phyloP scores from a whole-genome alignment of 352 stramenopile genomes.

The Phytophthora ramorum region DNA sequence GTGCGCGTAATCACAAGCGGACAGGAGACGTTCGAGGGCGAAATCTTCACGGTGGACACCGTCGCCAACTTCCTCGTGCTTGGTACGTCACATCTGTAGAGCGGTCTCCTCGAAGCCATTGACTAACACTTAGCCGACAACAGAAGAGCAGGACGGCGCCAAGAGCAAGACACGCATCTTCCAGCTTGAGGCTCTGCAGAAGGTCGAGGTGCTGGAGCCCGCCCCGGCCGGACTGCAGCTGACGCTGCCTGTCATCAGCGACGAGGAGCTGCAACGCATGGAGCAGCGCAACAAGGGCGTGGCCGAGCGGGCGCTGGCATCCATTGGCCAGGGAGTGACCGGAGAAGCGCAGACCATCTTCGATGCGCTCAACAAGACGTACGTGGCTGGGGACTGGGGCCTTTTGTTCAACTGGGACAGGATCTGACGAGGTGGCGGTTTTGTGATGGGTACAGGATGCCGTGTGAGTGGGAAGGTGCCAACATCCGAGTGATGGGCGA shows the following conservation, averaged over 20 bases:
- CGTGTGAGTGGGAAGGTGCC: constrained; percentile 81
- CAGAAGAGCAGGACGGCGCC: constrained; percentile 65
- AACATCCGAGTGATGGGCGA: constrained; percentile 89
- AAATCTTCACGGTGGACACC: constrained; percentile 83
- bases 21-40: constrained; percentile 67
- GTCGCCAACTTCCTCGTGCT: constrained; percentile 85
- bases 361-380: constrained; percentile 91
- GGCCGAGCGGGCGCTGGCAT: constrained; percentile 75
- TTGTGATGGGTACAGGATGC: constrained; percentile 60
- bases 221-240: constrained; percentile 53
- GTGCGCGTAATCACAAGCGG: constrained; percentile 64
- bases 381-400: constrained; percentile 24
- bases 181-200: constrained; percentile 73
- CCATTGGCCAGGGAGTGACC: constrained; percentile 80
- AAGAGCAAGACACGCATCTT: constrained; percentile 83
- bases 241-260: constrained; percentile 58
- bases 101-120: background rate
- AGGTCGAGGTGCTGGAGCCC: constrained; percentile 68
- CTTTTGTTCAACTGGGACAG: constrained; percentile 1
- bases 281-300: constrained; percentile 81
- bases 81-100: constrained; percentile 37
- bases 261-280: constrained; percentile 76
- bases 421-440: constrained; percentile 12
- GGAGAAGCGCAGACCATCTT: constrained; percentile 83
- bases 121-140: background rate